Conservation (phyloP, 1,139 yeast species). For the Waltiozyma sp. region DNA sequence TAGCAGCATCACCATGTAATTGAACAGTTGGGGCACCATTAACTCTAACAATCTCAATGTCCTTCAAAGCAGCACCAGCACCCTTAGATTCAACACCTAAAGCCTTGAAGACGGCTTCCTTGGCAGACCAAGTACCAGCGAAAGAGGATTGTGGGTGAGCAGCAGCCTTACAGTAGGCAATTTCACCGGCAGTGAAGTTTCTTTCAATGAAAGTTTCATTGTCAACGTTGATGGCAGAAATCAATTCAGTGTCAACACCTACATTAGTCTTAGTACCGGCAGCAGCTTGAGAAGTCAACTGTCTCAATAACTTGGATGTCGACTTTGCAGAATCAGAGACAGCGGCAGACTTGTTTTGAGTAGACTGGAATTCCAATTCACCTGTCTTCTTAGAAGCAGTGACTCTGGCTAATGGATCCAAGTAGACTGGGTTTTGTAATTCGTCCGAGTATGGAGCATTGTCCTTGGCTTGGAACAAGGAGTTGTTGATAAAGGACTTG, state of each 20-base stretch:
- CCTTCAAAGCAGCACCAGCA: slow-evolving; percentile 87
- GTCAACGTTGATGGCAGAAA: slow-evolving; percentile 67
- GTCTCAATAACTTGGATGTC: slow-evolving; percentile 32
- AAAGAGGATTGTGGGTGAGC: slow-evolving; percentile 79
- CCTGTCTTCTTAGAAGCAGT: slow-evolving; percentile 34
- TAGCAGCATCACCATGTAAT: slow-evolving; percentile 65
- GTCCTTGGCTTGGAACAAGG: slow-evolving; percentile 88
- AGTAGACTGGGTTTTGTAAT: slow-evolving; percentile 79
- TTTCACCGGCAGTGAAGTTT: slow-evolving; percentile 78
- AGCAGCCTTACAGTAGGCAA: slow-evolving; percentile 62
- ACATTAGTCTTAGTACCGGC: slow-evolving; percentile 49
- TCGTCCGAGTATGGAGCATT: slow-evolving; percentile 86
- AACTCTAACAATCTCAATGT: slow-evolving; percentile 71
- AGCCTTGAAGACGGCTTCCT: slow-evolving; percentile 97
- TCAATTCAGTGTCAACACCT: slow-evolving; percentile 94
- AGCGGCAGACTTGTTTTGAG: slow-evolving; percentile 26
- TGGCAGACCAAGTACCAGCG: slow-evolving; percentile 98
- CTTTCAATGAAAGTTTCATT: slow-evolving; percentile 86
- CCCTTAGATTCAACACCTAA: slow-evolving; percentile 85
- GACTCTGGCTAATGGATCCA: slow-evolving; percentile 78
- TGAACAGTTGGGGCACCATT: slow-evolving; percentile 78
- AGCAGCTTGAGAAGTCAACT: slow-evolving; percentile 36
- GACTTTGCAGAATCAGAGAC: slow-evolving; percentile 26
- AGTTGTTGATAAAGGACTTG: slow-evolving; percentile 83
- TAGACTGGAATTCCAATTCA: slow-evolving; percentile 37